Evolutionary conservation across 1,284 basidiomycete genomes (phyloP), one percentile per base, ranked within the genome.

Genomic region (Violaceomyces palustris): DNA sequence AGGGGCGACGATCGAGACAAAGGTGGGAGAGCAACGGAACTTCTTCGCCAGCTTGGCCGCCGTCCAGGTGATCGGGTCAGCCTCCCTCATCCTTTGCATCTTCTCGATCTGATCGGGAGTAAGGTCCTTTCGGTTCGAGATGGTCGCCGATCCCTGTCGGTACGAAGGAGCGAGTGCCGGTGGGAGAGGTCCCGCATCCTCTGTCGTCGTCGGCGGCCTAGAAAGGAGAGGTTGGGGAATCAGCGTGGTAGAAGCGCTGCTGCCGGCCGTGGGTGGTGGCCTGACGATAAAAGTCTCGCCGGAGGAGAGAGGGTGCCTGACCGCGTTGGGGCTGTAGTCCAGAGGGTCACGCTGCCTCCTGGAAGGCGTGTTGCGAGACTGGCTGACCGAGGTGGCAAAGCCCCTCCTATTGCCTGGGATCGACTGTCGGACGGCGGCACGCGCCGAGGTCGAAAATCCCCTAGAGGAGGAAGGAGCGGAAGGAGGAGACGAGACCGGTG

Each of bases 281-380:
- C 70, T 64, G 10, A 64, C 59, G 44, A 72, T 64, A 36, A 72
- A 63, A 7, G 63, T 69, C 34, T 64, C 65, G 29, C 70, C 69
- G 2, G 50, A 29, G 5, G 45, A 32, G 12, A 72, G 50, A 0
- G 59, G 45, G 47, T 66, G 63, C 15, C 61, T 62, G 6, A 44
- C 37, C 0, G 66, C 69, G 24, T 57, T 50, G 1, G 60, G 45
- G 18, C 46, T 59, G 9, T 40, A 42, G 23, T 61, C 58, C 19
- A 72, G 47, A 0, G 70, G 70, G 26, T 72, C 70, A 25, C 63
- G 60, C 8, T 66, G 67, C 34, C 67, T 57, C 30, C 69, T 59
- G 1, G 56, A 55, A 7, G 69, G 69, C 1, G 52, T 51, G 48
- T 72, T 64, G 34, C 69, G 64, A 24, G 41, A 35, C 6, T 38